Conservation (phyloP, 306 rosid species). For the Astragalus membranaceus region DNA sequence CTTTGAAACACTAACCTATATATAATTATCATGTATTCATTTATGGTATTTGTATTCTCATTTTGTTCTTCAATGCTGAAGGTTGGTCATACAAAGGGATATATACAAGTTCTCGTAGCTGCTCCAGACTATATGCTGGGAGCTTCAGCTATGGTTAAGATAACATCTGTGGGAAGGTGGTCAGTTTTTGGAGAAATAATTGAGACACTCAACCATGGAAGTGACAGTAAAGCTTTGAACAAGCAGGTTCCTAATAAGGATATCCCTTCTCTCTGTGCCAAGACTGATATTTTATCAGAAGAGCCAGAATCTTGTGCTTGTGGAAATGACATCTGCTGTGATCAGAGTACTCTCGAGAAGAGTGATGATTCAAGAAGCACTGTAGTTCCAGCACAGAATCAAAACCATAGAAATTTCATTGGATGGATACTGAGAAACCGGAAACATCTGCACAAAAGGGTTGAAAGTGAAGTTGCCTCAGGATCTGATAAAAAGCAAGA, state of each 20-base stretch:
- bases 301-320: constrained; percentile 48
- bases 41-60: constrained; percentile 12
- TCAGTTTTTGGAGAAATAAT: constrained; percentile 89
- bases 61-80: constrained; percentile 29
- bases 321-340: constrained; percentile 67
- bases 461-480: constrained; percentile 31
- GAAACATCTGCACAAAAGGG: constrained; percentile 35
- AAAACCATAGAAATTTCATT: constrained; percentile 36
- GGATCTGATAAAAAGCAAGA: constrained; percentile 37
- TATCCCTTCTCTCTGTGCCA: constrained; percentile 31
- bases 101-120: constrained; percentile 77
- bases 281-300: constrained; percentile 27
- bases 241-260: constrained; percentile 23
- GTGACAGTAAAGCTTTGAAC: constrained; percentile 23
- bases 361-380: constrained; percentile 23
- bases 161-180: constrained; percentile 91
- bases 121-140: constrained; percentile 73
- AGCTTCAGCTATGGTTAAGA: constrained; percentile 70
- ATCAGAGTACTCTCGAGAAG: constrained; percentile 19
- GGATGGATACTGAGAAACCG: constrained; percentile 73
- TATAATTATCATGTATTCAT: not conserved
- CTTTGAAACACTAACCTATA: constrained; percentile 6
- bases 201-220: constrained; percentile 39
- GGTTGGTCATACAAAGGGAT: constrained; percentile 99
- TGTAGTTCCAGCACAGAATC: constrained; percentile 28